These are phyloP conservation scores for Coccinonectria pachysandricola DNA, from an alignment of 2,329 filamentous ascomycete genomes.

Conservation along the genomic window DNA sequence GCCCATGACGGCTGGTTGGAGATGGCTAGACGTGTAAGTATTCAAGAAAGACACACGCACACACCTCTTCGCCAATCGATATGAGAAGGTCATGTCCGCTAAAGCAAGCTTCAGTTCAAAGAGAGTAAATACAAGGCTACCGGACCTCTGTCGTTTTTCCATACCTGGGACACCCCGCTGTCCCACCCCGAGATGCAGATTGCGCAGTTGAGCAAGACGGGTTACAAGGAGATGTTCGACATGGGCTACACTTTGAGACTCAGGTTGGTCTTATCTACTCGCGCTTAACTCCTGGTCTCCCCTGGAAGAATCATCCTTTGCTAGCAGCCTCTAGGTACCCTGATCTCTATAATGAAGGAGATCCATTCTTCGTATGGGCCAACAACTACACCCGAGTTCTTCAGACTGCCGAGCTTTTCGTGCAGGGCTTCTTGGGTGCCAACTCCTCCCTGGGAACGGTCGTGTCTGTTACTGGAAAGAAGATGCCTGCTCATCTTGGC, in stretches of 20 bases:
- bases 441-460: slow-evolving; percentile 43
- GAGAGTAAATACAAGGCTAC: slow-evolving; percentile 40
- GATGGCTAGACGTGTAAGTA: slow-evolving; percentile 31
- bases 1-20: slow-evolving; percentile 47
- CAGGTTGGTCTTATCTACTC: slow-evolving; percentile 21
- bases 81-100: too few relatives aligned
- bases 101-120: slow-evolving; percentile 33
- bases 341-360: slow-evolving; percentile 38
- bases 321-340: slow-evolving; percentile 27
- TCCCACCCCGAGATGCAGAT: slow-evolving; percentile 45
- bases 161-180: slow-evolving; percentile 47
- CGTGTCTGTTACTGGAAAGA: slow-evolving; percentile 46
- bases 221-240: slow-evolving; percentile 50
- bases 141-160: slow-evolving; percentile 45
- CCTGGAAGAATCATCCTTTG: too few relatives aligned
- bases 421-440: slow-evolving; percentile 49
- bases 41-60: too few relatives aligned
- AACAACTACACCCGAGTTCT: slow-evolving; percentile 56
- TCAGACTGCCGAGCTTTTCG: slow-evolving; percentile 51
- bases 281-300: too few relatives aligned
- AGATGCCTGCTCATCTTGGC: slow-evolving; percentile 40
- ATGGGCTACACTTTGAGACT: slow-evolving; percentile 43
- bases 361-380: slow-evolving; percentile 49
- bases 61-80: too few relatives aligned
- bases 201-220: slow-evolving; percentile 47